These are phyloP conservation scores for Kurtzmaniella quercitrusa DNA, from an alignment of 1,139 yeast genomes.

Conservation along the genomic window DNA sequence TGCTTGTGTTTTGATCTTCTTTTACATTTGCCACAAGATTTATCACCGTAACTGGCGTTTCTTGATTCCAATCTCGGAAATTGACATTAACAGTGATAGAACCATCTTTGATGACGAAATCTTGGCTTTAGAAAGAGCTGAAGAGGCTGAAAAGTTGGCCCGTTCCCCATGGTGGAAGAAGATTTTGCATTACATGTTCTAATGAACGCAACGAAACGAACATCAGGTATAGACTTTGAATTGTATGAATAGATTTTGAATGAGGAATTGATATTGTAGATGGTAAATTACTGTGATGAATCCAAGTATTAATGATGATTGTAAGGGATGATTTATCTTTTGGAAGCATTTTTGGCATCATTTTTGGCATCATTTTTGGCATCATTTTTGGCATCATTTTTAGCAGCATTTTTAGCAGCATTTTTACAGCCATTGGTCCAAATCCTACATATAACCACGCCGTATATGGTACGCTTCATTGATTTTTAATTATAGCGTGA, in stretches of 20 bases:
- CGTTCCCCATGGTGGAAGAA: slow-evolving; percentile 24
- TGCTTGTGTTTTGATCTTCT: slow-evolving; percentile 29
- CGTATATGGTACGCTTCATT: too few relatives aligned
- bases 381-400: too few relatives aligned
- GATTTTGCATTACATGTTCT: slow-evolving; percentile 18
- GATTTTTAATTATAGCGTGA: too few relatives aligned
- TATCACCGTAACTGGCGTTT: slow-evolving; percentile 31
- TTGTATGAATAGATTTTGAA: background rate
- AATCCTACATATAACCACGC: too few relatives aligned
- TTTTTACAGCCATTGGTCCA: too few relatives aligned
- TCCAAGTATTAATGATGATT: too few relatives aligned
- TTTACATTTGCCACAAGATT: slow-evolving; percentile 34
- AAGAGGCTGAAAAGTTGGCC: slow-evolving; percentile 25
- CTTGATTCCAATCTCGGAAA: slow-evolving; percentile 27
- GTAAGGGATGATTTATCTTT: too few relatives aligned
- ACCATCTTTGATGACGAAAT: slow-evolving; percentile 37
- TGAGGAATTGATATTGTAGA: background rate
- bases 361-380: too few relatives aligned
- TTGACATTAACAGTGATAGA: slow-evolving; percentile 32
- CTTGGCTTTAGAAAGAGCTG: slow-evolving; percentile 33
- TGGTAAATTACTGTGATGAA: background rate
- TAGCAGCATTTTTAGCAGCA: too few relatives aligned
- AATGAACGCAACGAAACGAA: slow-evolving; percentile 2
- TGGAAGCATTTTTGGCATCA: too few relatives aligned
- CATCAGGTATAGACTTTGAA: background rate